Conservation (phyloP, 1,284 basidiomycete species). For the Xerocomus minutiporus region DNA sequence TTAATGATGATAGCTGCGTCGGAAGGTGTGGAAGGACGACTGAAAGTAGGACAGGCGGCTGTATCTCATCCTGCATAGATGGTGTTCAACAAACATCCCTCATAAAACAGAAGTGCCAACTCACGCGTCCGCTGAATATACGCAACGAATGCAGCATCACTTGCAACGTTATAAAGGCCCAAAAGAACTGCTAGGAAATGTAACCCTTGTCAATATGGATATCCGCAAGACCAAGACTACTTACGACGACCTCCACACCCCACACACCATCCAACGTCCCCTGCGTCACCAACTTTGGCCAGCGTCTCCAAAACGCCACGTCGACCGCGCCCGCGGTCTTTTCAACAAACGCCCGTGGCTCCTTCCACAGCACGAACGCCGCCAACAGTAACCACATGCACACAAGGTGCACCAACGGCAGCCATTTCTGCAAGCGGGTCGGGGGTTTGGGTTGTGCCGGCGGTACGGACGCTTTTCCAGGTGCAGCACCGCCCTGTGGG, state of each 20-base stretch:
- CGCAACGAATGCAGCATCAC: conserved; percentile 64
- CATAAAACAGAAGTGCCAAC: conserved; percentile 27
- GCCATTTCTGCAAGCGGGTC: conserved; percentile 52
- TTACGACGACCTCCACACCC: conserved; percentile 54
- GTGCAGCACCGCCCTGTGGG: conserved; percentile 12
- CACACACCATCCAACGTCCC: conserved; percentile 31
- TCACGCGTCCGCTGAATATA: conserved; percentile 63
- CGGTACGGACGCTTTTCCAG: conserved; percentile 19
- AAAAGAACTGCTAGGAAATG: conserved; percentile 63
- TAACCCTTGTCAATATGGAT: conserved; percentile 9
- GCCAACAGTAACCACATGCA: conserved; percentile 59
- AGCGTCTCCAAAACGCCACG: conserved; percentile 46
- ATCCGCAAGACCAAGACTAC: conserved; percentile 15
- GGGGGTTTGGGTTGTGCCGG: conserved; percentile 29
- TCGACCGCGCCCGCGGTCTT: conserved; percentile 19
- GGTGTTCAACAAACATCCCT: background rate
- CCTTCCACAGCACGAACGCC: conserved; percentile 63
- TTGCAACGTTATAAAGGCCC: conserved; percentile 69
- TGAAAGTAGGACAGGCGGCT: conserved; percentile 54
- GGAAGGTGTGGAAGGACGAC: conserved; percentile 63
- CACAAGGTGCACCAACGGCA: conserved; percentile 61
- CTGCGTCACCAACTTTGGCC: conserved; percentile 47
- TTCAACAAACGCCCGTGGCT: conserved; percentile 45
- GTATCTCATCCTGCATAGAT: conserved; percentile 49
- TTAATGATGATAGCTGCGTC: conserved; percentile 53